A percentile compares a stretch with the other conserved stretches of the same genome.
phyloP scores from a whole-genome alignment of 208 protist genomes.

The Borovskyia barvae region DNA sequence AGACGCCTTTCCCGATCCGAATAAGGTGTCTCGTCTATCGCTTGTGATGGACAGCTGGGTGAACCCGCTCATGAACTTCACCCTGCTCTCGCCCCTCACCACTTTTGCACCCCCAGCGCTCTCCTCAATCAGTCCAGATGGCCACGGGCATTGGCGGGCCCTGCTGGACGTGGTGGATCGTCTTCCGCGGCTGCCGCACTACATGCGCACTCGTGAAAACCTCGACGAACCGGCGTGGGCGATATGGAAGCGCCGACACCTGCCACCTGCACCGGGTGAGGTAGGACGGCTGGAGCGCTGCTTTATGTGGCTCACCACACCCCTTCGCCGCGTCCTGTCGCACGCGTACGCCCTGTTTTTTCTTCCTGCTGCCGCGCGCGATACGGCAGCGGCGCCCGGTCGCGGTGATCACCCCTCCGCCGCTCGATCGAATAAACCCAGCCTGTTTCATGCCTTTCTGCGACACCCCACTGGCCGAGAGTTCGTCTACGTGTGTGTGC shows the following conservation, averaged over 20 bases:
- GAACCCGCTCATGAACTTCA: conserved; percentile 62
- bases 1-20: conserved; percentile 52
- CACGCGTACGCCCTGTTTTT: conserved; percentile 47
- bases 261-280: conserved; percentile 15
- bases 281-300: conserved; percentile 8
- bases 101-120: conserved; percentile 37
- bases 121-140: conserved; percentile 32
- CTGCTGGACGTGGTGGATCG: conserved; percentile 35
- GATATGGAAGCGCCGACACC: conserved; percentile 39
- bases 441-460: conserved; percentile 66
- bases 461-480: conserved; percentile 56
- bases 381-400: neutral
- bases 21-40: conserved; percentile 32
- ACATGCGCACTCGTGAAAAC: conserved; percentile 29
- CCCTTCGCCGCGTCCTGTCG: conserved; percentile 30
- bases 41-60: conserved; percentile 63
- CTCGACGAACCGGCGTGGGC: conserved; percentile 46
- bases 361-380: conserved; percentile 16
- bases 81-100: conserved; percentile 41
- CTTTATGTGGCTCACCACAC: conserved; percentile 33
- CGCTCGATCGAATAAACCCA: too few relatives aligned
- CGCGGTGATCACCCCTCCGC: too few relatives aligned
- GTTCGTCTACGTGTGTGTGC: conserved; percentile 62
- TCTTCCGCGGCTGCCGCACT: conserved; percentile 49
- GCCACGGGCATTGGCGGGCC: conserved; percentile 26